Percentiles rank a stretch among this genome's conserved stretches.
These are phyloP conservation scores for Schizophyllum amplum DNA, from an alignment of 1,284 basidiomycete genomes.

Conservation along the genomic window DNA sequence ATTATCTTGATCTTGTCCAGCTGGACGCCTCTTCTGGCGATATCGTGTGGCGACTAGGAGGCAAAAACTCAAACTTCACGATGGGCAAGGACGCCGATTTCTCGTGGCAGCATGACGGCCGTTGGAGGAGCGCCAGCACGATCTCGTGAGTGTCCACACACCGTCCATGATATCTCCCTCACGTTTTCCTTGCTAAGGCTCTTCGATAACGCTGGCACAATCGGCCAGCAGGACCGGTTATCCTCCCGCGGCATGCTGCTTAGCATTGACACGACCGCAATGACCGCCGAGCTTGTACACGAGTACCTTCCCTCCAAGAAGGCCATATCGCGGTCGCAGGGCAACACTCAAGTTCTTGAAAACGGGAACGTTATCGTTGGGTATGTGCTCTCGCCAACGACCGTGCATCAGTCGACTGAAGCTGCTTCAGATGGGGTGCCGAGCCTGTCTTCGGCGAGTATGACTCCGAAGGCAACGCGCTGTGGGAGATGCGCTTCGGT, in stretches of 20 bases:
- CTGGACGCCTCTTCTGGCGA: conserved; percentile 7
- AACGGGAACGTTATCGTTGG: not conserved
- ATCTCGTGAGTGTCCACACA: conserved; percentile 3
- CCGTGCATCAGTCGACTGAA: not conserved
- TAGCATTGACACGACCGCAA: conserved; percentile 1
- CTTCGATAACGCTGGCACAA: not conserved
- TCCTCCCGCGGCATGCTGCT: conserved; percentile 5
- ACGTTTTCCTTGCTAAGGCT: not conserved
- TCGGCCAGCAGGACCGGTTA: not conserved
- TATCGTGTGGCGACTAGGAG: conserved; percentile 14
- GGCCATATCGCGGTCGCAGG: not conserved
- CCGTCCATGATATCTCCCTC: no score
- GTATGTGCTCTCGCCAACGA: not conserved
- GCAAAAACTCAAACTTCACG: conserved; percentile 12
- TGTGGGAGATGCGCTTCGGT: conserved; percentile 9
- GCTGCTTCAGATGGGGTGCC: conserved; percentile 6
- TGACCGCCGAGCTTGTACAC: conserved; percentile 5
- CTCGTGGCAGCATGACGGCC: conserved; percentile 14
- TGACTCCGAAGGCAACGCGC: conserved; percentile 2
- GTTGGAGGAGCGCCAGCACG: conserved; percentile 1
- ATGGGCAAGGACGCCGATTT: conserved; percentile 7
- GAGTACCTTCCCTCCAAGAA: not conserved
- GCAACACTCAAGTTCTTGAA: not conserved
- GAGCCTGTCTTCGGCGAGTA: conserved; percentile 8
- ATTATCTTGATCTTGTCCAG: no score